These are phyloP conservation scores for Nicotiana knightiana DNA, from an alignment of 257 asterid genomes.

Conservation along the genomic window DNA sequence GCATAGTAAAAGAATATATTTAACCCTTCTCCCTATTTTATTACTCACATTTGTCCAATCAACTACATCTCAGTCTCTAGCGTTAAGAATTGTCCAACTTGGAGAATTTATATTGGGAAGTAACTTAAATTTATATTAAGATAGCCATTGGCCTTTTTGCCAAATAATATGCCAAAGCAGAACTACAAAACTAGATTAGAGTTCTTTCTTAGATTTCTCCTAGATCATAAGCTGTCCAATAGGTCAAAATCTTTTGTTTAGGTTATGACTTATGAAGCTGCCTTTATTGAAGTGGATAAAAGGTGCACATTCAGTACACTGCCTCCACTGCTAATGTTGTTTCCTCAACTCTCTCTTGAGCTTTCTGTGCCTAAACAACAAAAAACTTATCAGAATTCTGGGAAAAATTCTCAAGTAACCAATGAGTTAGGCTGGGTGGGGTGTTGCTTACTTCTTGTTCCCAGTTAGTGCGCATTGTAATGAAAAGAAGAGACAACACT, in stretches of 20 bases:
- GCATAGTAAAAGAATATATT: no score
- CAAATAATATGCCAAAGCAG: neutral
- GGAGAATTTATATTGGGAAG: neutral
- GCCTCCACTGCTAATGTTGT: neutral
- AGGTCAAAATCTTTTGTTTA: neutral
- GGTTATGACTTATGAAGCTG: neutral
- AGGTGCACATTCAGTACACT: neutral
- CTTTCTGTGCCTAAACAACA: slow-evolving; percentile 1
- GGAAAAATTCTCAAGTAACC: neutral
- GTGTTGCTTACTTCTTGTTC: slow-evolving; percentile 46
- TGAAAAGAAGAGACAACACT: slow-evolving; percentile 38
- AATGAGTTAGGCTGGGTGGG: neutral
- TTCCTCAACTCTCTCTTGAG: slow-evolving; percentile 8
- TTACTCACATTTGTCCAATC: no score
- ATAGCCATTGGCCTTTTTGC: neutral
- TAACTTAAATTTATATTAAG: neutral
- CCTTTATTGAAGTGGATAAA: neutral
- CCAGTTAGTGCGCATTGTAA: slow-evolving; percentile 51
- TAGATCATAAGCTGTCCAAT: neutral
- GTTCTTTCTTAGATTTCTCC: neutral
- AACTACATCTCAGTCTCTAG: no score
- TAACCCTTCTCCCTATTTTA: no score
- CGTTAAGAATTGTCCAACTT: neutral
- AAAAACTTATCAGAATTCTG: neutral
- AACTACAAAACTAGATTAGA: neutral